Evolutionary conservation across 768 basidiomycete species (phyloP), one percentile per base, ranked within the genome.

Genomic region (Ramaria sp.): DNA sequence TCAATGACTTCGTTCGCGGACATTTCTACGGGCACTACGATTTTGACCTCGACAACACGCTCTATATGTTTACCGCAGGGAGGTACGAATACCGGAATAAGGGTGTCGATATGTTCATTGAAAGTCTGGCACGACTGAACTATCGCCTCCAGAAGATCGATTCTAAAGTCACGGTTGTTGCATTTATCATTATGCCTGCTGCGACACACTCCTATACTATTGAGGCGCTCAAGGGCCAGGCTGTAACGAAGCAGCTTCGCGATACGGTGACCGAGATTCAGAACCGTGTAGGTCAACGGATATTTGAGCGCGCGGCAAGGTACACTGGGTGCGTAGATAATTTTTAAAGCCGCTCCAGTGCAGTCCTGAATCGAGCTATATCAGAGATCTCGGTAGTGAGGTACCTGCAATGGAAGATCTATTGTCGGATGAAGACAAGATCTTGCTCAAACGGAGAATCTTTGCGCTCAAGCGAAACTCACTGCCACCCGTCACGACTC

Each of bases 21-120:
- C 96, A 99, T 68, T 99, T 99, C 72, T 99, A 98, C 68, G 95
- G 95, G 2, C 86, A 95, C 66, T 91, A 91, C 70, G 89, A 98
- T 68, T 97, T 98, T 66, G 91, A 97, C 70, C 78, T 98, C 42
- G 90, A 95, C 19, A 88, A 91, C 63, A 91, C 90, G 6, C 74
- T 92, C 52, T 92, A 92, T 68, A 84, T 97, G 81, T 99, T 99
- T 73, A 98, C 92, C 15, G 96, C 96, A n/a, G 96, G 96, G 42
- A 83, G 96, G 45, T 99, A 99, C 70, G 96, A 99, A 70, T 99
- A 96, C 70, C 80, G 96, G 42, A 99, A 99, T 76, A 99, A 99
- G 75, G 96, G 96, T 56, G 93, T 98, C 31, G 96, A 99, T 68
- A 96, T 99, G 95, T 99, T 97, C 69, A 95, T 99, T 63, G 96